These are phyloP conservation scores for Chrysoporthe puriensis DNA, from an alignment of 2,329 filamentous ascomycete genomes.

Conservation along the genomic window DNA sequence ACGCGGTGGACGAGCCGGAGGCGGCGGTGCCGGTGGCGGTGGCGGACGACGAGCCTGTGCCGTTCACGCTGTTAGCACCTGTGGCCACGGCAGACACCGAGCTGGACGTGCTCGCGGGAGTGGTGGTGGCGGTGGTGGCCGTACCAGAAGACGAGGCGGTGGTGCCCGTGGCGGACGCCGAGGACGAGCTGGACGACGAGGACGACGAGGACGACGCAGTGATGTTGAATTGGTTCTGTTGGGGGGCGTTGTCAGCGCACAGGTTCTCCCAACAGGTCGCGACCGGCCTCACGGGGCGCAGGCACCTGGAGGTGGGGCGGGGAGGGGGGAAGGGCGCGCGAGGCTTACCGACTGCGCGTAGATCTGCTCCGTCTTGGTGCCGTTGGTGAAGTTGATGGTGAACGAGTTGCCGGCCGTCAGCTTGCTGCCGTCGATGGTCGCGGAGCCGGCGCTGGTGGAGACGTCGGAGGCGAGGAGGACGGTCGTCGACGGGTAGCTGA, in stretches of 20 bases:
- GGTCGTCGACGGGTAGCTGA: conserved; percentile 25
- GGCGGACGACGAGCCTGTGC: conserved; percentile 16
- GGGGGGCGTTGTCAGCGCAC: not conserved
- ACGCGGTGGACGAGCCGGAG: conserved; percentile 2
- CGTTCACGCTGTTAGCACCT: conserved; percentile 12
- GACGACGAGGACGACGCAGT: conserved; percentile 18
- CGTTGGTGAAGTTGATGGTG: conserved; percentile 29
- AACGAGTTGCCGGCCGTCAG: conserved; percentile 22
- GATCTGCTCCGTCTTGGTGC: conserved; percentile 29
- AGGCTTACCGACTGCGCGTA: conserved; percentile 29
- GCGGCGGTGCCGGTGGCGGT: conserved; percentile 14
- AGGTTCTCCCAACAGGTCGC: not conserved
- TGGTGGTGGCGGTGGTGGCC: conserved; percentile 10
- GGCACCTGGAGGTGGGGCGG: too few species aligned
- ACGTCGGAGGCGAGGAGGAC: conserved; percentile 28
- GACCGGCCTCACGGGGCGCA: too few species aligned
- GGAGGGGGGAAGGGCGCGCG: too few species aligned
- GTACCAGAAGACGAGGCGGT: conserved; percentile 17
- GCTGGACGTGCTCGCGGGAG: not conserved
- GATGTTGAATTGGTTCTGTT: conserved; percentile 28
- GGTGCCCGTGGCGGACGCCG: not conserved
- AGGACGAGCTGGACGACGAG: conserved; percentile 22
- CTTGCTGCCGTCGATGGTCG: conserved; percentile 28
- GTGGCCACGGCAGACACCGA: not conserved
- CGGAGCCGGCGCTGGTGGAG: conserved; percentile 16